phyloP scores from a whole-genome alignment of 169 alveolate species.

The Babesia ovis region DNA sequence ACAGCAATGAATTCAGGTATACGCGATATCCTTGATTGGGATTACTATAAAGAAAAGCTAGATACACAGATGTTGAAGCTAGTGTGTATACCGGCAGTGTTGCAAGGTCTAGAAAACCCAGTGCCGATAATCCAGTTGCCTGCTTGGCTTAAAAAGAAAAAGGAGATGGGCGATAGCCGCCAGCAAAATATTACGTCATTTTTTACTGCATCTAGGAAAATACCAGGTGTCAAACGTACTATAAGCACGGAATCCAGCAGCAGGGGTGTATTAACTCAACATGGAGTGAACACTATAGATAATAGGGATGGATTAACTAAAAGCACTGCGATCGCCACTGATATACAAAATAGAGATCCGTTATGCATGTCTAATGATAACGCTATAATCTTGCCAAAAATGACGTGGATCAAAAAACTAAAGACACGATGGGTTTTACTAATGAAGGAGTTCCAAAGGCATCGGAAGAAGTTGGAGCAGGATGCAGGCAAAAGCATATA shows the following conservation, averaged over 20 bases:
- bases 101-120: slow-evolving; percentile 92
- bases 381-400: not conserved
- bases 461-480: not conserved
- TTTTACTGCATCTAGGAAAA: slow-evolving; percentile 1
- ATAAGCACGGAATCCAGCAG: too few species aligned
- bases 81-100: slow-evolving; percentile 94
- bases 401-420: slow-evolving; percentile 12
- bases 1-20: slow-evolving; percentile 84
- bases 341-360: not conserved
- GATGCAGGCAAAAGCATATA: not conserved
- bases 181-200: slow-evolving; percentile 49
- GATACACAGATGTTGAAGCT: slow-evolving; percentile 90
- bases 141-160: slow-evolving; percentile 88
- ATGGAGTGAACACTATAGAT: not conserved
- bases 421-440: not conserved
- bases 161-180: slow-evolving; percentile 68
- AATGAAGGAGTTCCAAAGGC: slow-evolving; percentile 21
- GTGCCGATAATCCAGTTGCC: slow-evolving; percentile 92
- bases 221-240: not conserved
- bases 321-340: not conserved
- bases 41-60: slow-evolving; percentile 93
- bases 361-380: not conserved
- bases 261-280: not conserved
- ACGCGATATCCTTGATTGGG: slow-evolving; percentile 95
- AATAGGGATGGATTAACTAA: not conserved